Evolutionary conservation across 305 asterid genomes (phyloP).

Genomic region (Fraxinus angustifolia): DNA sequence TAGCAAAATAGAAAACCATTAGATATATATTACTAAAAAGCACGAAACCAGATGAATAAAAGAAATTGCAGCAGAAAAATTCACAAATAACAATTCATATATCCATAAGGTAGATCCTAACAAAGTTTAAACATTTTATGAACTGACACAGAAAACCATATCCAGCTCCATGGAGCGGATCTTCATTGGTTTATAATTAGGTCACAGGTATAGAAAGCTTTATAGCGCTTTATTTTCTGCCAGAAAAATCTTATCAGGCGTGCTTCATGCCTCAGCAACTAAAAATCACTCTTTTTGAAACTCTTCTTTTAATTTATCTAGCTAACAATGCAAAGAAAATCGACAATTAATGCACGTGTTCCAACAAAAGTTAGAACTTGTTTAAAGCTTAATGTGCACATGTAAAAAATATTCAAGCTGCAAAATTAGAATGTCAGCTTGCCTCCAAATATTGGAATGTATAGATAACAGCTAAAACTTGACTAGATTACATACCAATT

Average conservation of each 20-base stretch:
- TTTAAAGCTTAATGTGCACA: neutral
- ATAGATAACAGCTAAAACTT: constrained; percentile 9
- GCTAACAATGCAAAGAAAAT: neutral
- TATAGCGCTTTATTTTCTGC: neutral
- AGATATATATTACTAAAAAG: constrained; percentile 1
- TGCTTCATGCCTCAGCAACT: neutral
- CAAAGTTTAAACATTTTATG: neutral
- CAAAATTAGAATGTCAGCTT: constrained; percentile 9
- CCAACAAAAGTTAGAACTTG: neutral
- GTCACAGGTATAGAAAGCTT: neutral
- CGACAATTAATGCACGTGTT: neutral
- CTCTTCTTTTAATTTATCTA: neutral
- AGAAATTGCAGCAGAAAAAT: constrained; percentile 14
- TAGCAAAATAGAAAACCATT: constrained; percentile 24
- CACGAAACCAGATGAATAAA: constrained; percentile 12
- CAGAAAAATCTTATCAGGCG: neutral
- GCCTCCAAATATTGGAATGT: constrained; percentile 11
- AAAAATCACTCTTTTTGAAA: neutral
- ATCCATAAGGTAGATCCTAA: constrained; percentile 9
- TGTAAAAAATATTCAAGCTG: neutral
- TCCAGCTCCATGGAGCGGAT: neutral
- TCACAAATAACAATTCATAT: constrained; percentile 17
- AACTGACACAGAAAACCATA: neutral
- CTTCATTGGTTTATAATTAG: constrained; percentile 6
- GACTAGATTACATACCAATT: constrained; percentile 60